A percentile compares a stretch with the other conserved stretches of the same genome.
Evolutionary conservation across 768 basidiomycete genomes (phyloP).

Genomic region (Trametes gibbosa): DNA sequence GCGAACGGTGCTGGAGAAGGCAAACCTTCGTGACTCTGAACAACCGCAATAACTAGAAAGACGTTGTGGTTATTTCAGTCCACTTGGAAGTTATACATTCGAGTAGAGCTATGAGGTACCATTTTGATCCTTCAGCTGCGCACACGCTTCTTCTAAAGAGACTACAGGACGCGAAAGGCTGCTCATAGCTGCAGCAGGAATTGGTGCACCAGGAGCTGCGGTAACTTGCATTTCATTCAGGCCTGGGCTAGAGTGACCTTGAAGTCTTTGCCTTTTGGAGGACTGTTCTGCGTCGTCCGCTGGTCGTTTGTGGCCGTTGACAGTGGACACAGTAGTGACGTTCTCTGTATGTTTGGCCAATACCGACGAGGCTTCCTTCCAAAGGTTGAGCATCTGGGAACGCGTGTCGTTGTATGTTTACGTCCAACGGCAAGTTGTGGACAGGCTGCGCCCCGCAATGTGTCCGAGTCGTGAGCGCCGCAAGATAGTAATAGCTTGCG

Average conservation of each 20-base stretch:
- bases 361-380: conserved; percentile 48
- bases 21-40: conserved; percentile 8
- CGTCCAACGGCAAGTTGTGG: neutral
- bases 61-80: too few species aligned
- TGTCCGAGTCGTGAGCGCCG: too few species aligned
- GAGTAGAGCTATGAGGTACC: neutral
- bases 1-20: neutral
- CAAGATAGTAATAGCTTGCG: neutral
- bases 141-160: neutral
- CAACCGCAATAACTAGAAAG: conserved; percentile 5
- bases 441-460: too few species aligned
- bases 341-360: neutral
- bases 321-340: neutral
- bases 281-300: neutral
- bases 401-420: neutral
- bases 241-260: neutral
- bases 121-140: neutral
- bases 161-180: neutral
- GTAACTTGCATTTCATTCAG: neutral
- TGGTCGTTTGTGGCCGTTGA: neutral
- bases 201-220: neutral
- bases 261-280: neutral
- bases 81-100: neutral
- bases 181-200: neutral
- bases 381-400: conserved; percentile 45